A percentile compares a stretch with the other conserved stretches of the same genome.
Conservation (phyloP, 768 basidiomycete genomes). For the Lentinula raphanica region DNA sequence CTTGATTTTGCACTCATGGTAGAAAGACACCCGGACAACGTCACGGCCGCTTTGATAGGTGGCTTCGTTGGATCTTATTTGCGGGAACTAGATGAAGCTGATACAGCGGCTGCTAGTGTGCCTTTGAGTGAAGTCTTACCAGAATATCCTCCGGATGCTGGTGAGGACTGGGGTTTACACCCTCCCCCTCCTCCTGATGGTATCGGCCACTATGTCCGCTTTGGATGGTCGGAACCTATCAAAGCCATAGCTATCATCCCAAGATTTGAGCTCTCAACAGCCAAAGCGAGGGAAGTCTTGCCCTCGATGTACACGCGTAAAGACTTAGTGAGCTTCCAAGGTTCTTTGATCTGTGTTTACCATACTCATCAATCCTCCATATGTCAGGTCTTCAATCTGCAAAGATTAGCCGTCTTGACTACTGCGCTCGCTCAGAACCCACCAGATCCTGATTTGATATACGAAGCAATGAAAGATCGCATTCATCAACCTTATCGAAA, state of each 20-base stretch:
- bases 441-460: slow-evolving; percentile 93
- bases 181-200: slow-evolving; percentile 85
- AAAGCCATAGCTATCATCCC: slow-evolving; percentile 94
- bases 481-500: slow-evolving; percentile 97
- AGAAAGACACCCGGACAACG: slow-evolving; percentile 98
- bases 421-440: slow-evolving; percentile 88
- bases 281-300: slow-evolving; percentile 87
- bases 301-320: slow-evolving; percentile 81
- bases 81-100: slow-evolving; percentile 77
- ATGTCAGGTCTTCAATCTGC: slow-evolving; percentile 99
- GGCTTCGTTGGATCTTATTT: slow-evolving; percentile 97
- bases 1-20: slow-evolving; percentile 99
- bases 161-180: slow-evolving; percentile 83
- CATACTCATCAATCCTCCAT: slow-evolving; percentile 5
- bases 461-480: slow-evolving; percentile 98
- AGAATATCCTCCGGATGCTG: slow-evolving; percentile 91
- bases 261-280: slow-evolving; percentile 92
- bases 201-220: slow-evolving; percentile 92
- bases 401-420: slow-evolving; percentile 92
- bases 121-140: slow-evolving; percentile 95
- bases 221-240: slow-evolving; percentile 79
- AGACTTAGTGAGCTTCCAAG: slow-evolving; percentile 65
- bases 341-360: neutral
- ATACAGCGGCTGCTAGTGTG: slow-evolving; percentile 79
- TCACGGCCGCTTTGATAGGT: slow-evolving; percentile 93